These are phyloP conservation scores for Nicotiana attenuata DNA, from an alignment of 257 asterid species.

Conservation along the genomic window DNA sequence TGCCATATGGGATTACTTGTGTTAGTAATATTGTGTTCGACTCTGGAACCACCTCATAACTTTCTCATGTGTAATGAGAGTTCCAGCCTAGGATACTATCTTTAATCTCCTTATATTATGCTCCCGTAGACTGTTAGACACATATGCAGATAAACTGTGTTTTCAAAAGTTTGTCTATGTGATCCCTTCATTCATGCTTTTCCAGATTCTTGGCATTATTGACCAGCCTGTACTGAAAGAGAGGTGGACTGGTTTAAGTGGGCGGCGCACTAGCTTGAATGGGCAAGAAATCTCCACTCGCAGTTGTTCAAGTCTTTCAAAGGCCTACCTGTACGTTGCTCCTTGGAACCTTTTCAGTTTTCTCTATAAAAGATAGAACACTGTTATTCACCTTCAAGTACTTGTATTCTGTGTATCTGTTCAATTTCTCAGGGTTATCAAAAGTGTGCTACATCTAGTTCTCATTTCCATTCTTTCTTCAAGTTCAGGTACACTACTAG, in stretches of 20 bases:
- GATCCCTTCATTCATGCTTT: background rate
- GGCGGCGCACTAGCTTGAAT: conserved; percentile 69
- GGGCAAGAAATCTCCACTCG: conserved; percentile 76
- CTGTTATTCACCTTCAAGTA: background rate
- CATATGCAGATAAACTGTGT: background rate
- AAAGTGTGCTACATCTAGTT: conserved; percentile 9
- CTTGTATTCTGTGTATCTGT: background rate
- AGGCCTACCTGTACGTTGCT: conserved; percentile 72
- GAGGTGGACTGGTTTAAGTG: conserved; percentile 83
- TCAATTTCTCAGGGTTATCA: background rate
- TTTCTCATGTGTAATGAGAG: background rate
- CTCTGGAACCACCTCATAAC: background rate
- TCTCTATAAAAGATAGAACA: conserved; percentile 3
- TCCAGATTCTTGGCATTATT: conserved; percentile 83
- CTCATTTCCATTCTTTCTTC: background rate
- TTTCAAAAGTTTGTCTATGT: background rate
- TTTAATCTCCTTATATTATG: background rate
- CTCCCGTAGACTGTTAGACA: background rate
- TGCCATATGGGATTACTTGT: background rate
- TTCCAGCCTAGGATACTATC: background rate
- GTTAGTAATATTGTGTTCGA: background rate
- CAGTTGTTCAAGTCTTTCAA: conserved; percentile 69
- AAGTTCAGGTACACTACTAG: conserved; percentile 87
- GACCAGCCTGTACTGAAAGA: conserved; percentile 95
- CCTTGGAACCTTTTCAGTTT: background rate